A percentile compares a stretch with the other conserved stretches of the same genome.
Conservation (phyloP, 108 stramenopile species). For the Bacterosira constricta region DNA sequence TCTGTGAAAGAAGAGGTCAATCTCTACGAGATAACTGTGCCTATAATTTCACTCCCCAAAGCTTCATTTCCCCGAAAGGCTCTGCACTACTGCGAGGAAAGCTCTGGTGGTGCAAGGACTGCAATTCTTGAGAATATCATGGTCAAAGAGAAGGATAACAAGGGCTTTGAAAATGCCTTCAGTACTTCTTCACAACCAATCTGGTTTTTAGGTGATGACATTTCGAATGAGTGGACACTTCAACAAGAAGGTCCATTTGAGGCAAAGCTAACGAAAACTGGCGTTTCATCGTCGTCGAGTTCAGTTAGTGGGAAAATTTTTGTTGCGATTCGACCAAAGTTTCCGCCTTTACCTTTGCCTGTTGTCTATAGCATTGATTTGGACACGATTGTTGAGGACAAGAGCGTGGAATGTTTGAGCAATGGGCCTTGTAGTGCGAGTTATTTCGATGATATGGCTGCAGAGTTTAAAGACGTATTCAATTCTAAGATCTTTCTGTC, state of each 20-base stretch:
- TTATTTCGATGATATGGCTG: conserved; percentile 9
- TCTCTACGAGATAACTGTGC: neutral
- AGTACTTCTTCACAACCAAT: neutral
- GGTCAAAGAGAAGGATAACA: neutral
- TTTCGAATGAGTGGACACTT: neutral
- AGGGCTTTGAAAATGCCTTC: neutral
- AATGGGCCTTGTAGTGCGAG: conserved; percentile 10
- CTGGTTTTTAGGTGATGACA: neutral
- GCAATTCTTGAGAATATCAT: neutral
- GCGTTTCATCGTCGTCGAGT: conserved; percentile 3
- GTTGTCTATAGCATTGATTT: conserved; percentile 5
- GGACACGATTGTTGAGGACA: conserved; percentile 2
- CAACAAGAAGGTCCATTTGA: conserved; percentile 1
- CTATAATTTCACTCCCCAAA: neutral
- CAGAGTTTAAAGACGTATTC: conserved; percentile 2
- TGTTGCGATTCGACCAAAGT: conserved; percentile 10
- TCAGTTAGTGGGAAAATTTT: neutral
- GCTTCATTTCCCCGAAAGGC: neutral
- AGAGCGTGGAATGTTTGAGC: neutral
- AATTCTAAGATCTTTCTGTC: conserved; percentile 10
- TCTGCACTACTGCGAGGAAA: conserved; percentile 1
- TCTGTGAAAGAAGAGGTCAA: neutral
- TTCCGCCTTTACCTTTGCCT: conserved; percentile 1
- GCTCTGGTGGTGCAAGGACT: neutral
- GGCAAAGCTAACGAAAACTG: neutral